Conservation (phyloP, 2,329 filamentous ascomycete species). For the Cucurbitaria berberidis region DNA sequence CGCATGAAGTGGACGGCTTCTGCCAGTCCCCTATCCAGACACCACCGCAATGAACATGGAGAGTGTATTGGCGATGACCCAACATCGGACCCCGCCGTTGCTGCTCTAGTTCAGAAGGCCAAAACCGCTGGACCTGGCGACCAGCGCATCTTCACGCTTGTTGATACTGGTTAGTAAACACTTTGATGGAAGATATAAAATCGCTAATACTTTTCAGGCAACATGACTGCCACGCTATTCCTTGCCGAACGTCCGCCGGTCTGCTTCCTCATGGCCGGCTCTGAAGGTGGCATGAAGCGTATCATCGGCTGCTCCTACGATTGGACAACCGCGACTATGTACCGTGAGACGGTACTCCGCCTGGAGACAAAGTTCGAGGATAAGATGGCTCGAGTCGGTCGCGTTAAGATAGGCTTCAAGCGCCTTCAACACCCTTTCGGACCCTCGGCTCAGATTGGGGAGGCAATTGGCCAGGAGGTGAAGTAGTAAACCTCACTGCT, state of each 20-base stretch:
- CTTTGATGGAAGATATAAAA: background rate
- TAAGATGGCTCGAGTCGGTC: slow-evolving; percentile 41
- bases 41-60: slow-evolving; percentile 35
- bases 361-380: slow-evolving; percentile 50
- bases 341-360: slow-evolving; percentile 54
- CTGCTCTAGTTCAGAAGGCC: slow-evolving; percentile 26
- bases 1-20: slow-evolving; percentile 48
- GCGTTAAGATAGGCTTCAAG: slow-evolving; percentile 43
- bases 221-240: slow-evolving; percentile 55
- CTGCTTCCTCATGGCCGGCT: slow-evolving; percentile 52
- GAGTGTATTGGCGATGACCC: slow-evolving; percentile 46
- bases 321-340: slow-evolving; percentile 50
- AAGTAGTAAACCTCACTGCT: background rate
- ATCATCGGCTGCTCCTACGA: slow-evolving; percentile 56
- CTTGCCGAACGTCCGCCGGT: slow-evolving; percentile 49
- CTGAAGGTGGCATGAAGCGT: slow-evolving; percentile 56
- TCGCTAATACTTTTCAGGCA: slow-evolving; percentile 38
- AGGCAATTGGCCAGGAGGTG: slow-evolving; percentile 25
- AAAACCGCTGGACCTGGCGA: slow-evolving; percentile 33
- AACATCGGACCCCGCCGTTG: slow-evolving; percentile 25
- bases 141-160: slow-evolving; percentile 34
- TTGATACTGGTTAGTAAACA: slow-evolving; percentile 42
- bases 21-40: slow-evolving; percentile 42
- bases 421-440: slow-evolving; percentile 40
- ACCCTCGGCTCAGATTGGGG: slow-evolving; percentile 33